phyloP scores from a whole-genome alignment of 257 asterid genomes.

The Solanum pinnatisectum region DNA sequence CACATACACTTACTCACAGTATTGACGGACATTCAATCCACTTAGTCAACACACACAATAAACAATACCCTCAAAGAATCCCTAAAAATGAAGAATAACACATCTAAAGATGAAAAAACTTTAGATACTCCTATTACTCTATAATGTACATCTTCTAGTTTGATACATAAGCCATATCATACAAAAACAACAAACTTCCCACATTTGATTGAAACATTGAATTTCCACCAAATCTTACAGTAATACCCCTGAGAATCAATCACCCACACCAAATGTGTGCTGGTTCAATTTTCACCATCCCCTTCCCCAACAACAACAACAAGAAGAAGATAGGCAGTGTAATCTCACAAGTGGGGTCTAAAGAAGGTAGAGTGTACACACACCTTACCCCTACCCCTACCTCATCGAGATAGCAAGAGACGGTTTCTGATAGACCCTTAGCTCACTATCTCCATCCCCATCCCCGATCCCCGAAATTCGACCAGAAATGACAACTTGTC shows the following conservation, averaged over 20 bases:
- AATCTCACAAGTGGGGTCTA: not conserved
- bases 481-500: not conserved
- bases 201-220: not conserved
- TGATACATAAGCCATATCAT: not conserved
- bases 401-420: not conserved
- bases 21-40: not conserved
- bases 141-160: not conserved
- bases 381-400: not conserved
- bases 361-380: not conserved
- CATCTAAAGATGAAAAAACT: not conserved
- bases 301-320: not conserved
- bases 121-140: not conserved
- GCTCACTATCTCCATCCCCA: not conserved
- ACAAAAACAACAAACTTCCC: not conserved
- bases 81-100: not conserved
- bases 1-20: not conserved
- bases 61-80: not conserved
- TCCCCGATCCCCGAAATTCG: not conserved
- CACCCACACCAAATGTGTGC: not conserved
- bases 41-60: not conserved
- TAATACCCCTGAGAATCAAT: not conserved
- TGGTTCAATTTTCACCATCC: not conserved
- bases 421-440: not conserved
- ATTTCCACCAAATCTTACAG: not conserved
- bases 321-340: not conserved